Conservation (phyloP, 2,329 filamentous ascomycete genomes). For the Hypocreales sp. region DNA sequence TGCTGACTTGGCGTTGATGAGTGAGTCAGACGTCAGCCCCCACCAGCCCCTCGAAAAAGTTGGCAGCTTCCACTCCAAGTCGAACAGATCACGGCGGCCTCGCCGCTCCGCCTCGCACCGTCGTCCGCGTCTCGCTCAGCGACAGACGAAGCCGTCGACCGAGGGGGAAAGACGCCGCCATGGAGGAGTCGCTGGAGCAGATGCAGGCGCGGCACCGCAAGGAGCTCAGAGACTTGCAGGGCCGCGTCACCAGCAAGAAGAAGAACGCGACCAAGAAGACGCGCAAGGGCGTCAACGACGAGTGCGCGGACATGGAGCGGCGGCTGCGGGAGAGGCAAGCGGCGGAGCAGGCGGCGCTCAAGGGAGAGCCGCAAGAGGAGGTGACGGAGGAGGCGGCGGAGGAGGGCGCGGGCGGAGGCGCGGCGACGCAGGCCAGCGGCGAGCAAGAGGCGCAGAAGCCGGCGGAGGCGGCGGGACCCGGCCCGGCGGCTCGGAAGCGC, state of each 20-base stretch:
- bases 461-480: background rate
- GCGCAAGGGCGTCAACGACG: slow-evolving; percentile 57
- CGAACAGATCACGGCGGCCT: no score
- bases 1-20: no score
- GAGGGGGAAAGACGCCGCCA: background rate
- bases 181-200: slow-evolving; percentile 49
- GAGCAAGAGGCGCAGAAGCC: background rate
- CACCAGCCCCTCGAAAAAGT: no score
- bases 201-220: slow-evolving; percentile 69
- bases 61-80: no score
- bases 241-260: slow-evolving; percentile 84
- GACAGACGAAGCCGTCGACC: no score
- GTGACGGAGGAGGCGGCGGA: slow-evolving; percentile 6
- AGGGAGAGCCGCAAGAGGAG: slow-evolving; percentile 8
- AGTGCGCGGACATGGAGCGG: slow-evolving; percentile 57
- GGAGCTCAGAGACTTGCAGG: slow-evolving; percentile 76
- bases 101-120: no score
- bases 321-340: slow-evolving; percentile 51
- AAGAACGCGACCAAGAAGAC: slow-evolving; percentile 89
- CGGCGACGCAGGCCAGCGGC: background rate
- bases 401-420: slow-evolving; percentile 2
- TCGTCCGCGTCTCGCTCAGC: no score
- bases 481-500: slow-evolving; percentile 35
- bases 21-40: no score
- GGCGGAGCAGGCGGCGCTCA: slow-evolving; percentile 35